Conservation (phyloP, 768 basidiomycete species). For the Trametes coccinea region DNA sequence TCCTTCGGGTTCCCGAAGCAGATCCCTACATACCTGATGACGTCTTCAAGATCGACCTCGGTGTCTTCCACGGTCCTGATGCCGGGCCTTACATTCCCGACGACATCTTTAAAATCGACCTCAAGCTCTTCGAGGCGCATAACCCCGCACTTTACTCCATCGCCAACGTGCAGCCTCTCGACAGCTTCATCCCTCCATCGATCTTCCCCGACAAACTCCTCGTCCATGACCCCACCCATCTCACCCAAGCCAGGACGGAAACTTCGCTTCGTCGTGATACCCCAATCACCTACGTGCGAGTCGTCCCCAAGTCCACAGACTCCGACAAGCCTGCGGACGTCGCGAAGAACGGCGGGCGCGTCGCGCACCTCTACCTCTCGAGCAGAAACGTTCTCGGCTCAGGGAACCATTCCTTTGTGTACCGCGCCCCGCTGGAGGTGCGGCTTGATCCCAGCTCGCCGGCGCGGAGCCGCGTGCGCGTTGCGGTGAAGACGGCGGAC, state of each 20-base stretch:
- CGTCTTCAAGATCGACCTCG: too few relatives aligned
- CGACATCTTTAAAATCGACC: neutral
- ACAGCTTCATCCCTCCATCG: conserved; percentile 20
- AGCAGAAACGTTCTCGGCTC: conserved; percentile 37
- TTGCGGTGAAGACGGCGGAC: conserved; percentile 25
- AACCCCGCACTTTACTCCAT: neutral
- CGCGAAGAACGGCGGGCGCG: neutral
- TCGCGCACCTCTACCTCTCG: conserved; percentile 50
- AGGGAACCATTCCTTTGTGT: conserved; percentile 53
- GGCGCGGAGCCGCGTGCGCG: conserved; percentile 16
- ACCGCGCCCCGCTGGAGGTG: conserved; percentile 49
- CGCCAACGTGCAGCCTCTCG: conserved; percentile 1
- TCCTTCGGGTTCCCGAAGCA: too few relatives aligned
- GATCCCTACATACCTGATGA: too few relatives aligned
- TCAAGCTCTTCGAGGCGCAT: neutral
- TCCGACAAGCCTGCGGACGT: neutral
- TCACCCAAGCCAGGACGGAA: neutral
- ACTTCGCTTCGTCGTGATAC: too few relatives aligned
- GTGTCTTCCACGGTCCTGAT: too few relatives aligned
- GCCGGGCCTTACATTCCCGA: neutral
- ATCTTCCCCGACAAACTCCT: conserved; percentile 20
- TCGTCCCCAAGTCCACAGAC: neutral
- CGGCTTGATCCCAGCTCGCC: conserved; percentile 31
- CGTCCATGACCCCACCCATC: conserved; percentile 16
- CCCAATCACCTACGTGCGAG: conserved; percentile 12